A percentile compares a stretch with the other conserved stretches of the same genome.
Evolutionary conservation across 306 rosid genomes (phyloP).

Genomic region (Cyclanthera cordifolia): DNA sequence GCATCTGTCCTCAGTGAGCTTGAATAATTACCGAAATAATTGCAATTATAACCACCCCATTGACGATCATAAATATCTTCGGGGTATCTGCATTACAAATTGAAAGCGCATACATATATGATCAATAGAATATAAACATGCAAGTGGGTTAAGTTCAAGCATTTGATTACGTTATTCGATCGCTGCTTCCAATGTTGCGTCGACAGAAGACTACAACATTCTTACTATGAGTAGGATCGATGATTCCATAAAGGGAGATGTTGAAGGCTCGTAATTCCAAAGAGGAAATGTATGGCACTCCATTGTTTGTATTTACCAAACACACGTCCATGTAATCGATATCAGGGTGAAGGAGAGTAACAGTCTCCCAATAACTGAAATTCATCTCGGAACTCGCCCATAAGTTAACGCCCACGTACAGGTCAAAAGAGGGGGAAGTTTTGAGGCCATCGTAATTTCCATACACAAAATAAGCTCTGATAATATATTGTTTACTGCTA

Average conservation of each 20-base stretch:
- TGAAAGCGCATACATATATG: no score
- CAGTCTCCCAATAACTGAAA: not conserved
- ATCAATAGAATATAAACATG: no score
- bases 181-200: not conserved
- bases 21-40: no score
- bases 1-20: not conserved
- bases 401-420: conserved; percentile 22
- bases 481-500: conserved; percentile 13
- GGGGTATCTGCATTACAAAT: not conserved
- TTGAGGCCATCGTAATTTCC: conserved; percentile 26
- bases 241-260: conserved; percentile 1
- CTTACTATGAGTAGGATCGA: not conserved
- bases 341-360: conserved; percentile 1
- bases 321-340: conserved; percentile 20
- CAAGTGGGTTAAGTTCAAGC: no score
- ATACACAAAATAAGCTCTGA: conserved; percentile 26
- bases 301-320: conserved; percentile 21
- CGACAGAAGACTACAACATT: not conserved
- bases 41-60: not conserved
- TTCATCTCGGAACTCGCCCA: not conserved
- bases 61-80: not conserved
- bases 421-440: conserved; percentile 10
- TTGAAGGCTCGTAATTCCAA: conserved; percentile 27
- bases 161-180: not conserved
- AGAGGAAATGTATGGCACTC: conserved; percentile 29